Conservation (phyloP, 1,139 yeast genomes). For the Arxiozyma slooffiae region DNA sequence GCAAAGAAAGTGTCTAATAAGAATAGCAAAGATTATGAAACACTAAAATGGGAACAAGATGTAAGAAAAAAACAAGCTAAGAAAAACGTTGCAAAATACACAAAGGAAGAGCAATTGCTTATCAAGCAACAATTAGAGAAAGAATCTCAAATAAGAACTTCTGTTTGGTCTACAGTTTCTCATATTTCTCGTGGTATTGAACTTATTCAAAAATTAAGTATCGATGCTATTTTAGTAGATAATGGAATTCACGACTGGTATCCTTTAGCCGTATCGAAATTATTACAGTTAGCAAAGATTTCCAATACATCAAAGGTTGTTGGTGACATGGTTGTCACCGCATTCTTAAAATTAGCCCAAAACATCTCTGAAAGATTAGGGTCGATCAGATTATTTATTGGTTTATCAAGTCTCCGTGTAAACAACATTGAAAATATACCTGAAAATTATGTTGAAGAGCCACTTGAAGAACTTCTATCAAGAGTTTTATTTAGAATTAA, state of each 20-base stretch:
- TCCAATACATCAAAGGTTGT: conserved; percentile 36
- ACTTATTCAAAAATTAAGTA: conserved; percentile 45
- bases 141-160: conserved; percentile 47
- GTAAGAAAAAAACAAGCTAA: conserved; percentile 64
- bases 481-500: conserved; percentile 68
- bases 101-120: conserved; percentile 64
- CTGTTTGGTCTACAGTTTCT: conserved; percentile 35
- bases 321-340: conserved; percentile 31
- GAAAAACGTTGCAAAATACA: conserved; percentile 46
- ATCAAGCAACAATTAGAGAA: conserved; percentile 52
- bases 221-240: conserved; percentile 43
- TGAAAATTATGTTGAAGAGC: conserved; percentile 40
- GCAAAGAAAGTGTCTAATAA: conserved; percentile 39
- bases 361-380: conserved; percentile 43
- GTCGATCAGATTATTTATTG: conserved; percentile 43
- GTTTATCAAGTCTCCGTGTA: conserved; percentile 58
- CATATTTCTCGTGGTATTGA: conserved; percentile 42
- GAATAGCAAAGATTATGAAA: conserved; percentile 74
- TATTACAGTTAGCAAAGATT: conserved; percentile 37
- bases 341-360: conserved; percentile 39
- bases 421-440: conserved; percentile 37
- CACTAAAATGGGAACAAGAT: conserved; percentile 81
- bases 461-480: conserved; percentile 45
- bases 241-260: conserved; percentile 71
- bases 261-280: conserved; percentile 46